Percentiles rank a stretch among this genome's conserved stretches.
Conservation (phyloP, 1,284 basidiomycete species). For the Mycena citricolor region DNA sequence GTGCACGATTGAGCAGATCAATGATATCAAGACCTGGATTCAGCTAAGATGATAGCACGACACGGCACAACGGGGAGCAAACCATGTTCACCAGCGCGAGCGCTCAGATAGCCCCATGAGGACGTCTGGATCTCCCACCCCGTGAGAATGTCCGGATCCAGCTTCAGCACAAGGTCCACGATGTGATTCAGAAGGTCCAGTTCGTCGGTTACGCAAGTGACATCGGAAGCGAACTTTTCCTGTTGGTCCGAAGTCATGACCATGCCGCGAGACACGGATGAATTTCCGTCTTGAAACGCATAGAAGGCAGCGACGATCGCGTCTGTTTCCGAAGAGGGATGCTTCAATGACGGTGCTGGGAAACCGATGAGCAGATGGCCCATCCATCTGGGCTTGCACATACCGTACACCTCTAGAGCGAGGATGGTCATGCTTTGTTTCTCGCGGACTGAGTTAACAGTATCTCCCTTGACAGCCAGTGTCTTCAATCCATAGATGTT, state of each 20-base stretch:
- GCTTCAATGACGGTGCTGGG: constrained; percentile 34
- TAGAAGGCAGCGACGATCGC: constrained; percentile 64
- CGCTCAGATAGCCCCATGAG: constrained; percentile 89
- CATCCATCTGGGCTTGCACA: constrained; percentile 23
- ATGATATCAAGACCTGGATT: constrained; percentile 61
- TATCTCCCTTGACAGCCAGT: constrained; percentile 40
- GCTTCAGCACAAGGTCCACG: constrained; percentile 72
- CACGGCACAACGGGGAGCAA: constrained; percentile 22
- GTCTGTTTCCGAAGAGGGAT: constrained; percentile 75
- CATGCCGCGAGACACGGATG: constrained; percentile 4
- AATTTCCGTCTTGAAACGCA: constrained; percentile 29
- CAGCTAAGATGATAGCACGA: constrained; percentile 3
- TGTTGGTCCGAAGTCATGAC: constrained; percentile 52
- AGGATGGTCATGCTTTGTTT: constrained; percentile 80
- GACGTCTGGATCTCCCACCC: constrained; percentile 91
- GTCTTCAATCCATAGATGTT: constrained; percentile 69
- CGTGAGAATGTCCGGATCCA: constrained; percentile 89
- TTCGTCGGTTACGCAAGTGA: constrained; percentile 64
- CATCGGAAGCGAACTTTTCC: too few relatives aligned
- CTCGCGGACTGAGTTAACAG: constrained; percentile 49
- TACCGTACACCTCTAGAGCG: constrained; percentile 84
- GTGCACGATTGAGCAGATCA: constrained; percentile 72
- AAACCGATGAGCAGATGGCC: neutral
- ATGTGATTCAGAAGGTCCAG: constrained; percentile 82
- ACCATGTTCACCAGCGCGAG: constrained; percentile 71